Evolutionary conservation across 768 basidiomycete species (phyloP).

Genomic region (Austroboletus eburneus): DNA sequence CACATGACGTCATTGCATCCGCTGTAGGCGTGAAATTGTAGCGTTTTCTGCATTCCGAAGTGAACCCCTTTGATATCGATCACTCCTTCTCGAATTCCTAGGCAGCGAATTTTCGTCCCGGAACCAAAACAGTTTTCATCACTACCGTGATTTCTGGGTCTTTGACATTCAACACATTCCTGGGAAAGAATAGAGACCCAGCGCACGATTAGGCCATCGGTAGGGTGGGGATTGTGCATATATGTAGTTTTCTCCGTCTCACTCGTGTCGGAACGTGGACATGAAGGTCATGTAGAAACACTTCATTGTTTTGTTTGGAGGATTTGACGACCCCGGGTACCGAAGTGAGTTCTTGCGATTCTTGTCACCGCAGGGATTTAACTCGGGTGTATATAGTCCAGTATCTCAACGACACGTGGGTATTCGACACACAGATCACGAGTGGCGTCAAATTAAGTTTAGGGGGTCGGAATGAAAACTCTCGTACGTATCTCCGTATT

Average conservation of each 20-base stretch:
- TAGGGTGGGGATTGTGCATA: conserved; percentile 17
- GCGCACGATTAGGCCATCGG: conserved; percentile 81
- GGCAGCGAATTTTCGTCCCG: conserved; percentile 86
- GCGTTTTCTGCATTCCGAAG: no score
- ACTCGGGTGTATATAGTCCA: conserved; percentile 43
- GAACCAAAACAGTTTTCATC: conserved; percentile 80
- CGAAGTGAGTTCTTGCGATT: conserved; percentile 44
- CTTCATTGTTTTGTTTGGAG: conserved; percentile 81
- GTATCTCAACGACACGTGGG: conserved; percentile 81
- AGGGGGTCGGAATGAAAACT: conserved; percentile 68
- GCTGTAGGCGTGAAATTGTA: conserved; percentile 81
- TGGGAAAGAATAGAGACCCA: conserved; percentile 92
- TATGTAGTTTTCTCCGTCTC: neutral
- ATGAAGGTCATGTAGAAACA: conserved; percentile 93
- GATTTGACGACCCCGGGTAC: conserved; percentile 84
- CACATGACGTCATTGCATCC: conserved; percentile 75
- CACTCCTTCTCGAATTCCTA: conserved; percentile 16
- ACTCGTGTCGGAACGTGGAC: neutral
- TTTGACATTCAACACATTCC: conserved; percentile 74
- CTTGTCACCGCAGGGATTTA: neutral
- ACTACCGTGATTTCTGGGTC: conserved; percentile 86
- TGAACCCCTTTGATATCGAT: conserved; percentile 65
- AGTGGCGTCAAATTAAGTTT: conserved; percentile 77
- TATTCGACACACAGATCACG: conserved; percentile 86
- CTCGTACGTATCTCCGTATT: conserved; percentile 43